These are phyloP conservation scores for Pyricularia sp. DNA, from an alignment of 2,329 filamentous ascomycete species.

Conservation along the genomic window DNA sequence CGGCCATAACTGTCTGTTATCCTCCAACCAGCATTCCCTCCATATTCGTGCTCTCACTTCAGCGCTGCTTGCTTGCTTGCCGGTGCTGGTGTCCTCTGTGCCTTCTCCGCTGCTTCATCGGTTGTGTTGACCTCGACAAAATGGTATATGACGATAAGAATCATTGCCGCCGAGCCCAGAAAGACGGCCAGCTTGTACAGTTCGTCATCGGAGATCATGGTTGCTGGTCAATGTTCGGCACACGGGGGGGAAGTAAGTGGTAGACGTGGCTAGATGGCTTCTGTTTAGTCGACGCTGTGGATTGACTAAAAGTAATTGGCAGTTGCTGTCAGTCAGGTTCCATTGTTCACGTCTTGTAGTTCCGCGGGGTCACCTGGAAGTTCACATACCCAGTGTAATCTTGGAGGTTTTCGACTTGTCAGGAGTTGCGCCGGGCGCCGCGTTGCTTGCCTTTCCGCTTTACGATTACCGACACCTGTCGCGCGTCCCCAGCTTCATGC, in stretches of 20 bases:
- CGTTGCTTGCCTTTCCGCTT: background rate
- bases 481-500: slow-evolving; percentile 1
- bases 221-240: background rate
- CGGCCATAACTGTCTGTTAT: background rate
- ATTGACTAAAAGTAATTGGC: background rate
- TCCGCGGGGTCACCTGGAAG: background rate
- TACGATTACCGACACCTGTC: background rate
- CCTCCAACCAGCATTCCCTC: background rate
- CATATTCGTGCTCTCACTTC: background rate
- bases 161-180: slow-evolving; percentile 80
- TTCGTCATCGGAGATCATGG: slow-evolving; percentile 89
- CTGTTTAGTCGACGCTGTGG: background rate
- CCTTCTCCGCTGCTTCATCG: slow-evolving; percentile 13
- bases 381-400: background rate
- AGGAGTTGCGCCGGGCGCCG: background rate
- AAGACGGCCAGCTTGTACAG: slow-evolving; percentile 90
- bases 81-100: background rate
- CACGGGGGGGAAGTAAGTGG: background rate
- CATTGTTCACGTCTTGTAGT: background rate
- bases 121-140: slow-evolving; percentile 90
- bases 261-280: background rate
- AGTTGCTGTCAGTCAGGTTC: background rate
- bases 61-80: background rate
- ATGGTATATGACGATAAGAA: slow-evolving; percentile 90
- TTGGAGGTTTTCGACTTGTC: background rate